These are phyloP conservation scores for Purpureocillium takamizusanense DNA, from an alignment of 2,329 filamentous ascomycete genomes.

Conservation along the genomic window DNA sequence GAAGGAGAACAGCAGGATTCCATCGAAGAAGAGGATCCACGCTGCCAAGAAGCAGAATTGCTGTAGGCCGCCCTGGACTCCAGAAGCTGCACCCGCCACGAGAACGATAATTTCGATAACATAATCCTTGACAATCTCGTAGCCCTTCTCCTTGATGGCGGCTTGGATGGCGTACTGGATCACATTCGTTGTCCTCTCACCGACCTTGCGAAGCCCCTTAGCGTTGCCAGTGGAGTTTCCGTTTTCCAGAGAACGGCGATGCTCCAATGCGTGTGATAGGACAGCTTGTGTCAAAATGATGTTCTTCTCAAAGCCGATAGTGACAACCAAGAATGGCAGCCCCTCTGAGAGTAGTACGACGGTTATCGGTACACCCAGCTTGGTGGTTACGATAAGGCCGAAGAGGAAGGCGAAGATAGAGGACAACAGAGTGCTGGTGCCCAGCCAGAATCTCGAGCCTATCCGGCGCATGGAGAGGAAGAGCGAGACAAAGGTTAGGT, in stretches of 20 bases:
- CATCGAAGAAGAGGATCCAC: constrained; percentile 96
- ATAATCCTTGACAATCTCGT: constrained; percentile 90
- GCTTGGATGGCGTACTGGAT: constrained; percentile 87
- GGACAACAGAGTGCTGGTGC: constrained; percentile 80
- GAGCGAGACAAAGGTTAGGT: constrained; percentile 95
- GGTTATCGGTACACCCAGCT: constrained; percentile 87
- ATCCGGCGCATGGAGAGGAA: constrained; percentile 95
- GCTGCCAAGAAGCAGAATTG: constrained; percentile 98
- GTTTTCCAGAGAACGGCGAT: constrained; percentile 45
- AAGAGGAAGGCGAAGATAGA: constrained; percentile 94
- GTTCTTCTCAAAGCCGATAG: constrained; percentile 97
- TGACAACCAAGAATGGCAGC: constrained; percentile 94
- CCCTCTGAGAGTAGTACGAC: constrained; percentile 92
- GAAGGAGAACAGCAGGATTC: constrained; percentile 89
- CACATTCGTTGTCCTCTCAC: constrained; percentile 56
- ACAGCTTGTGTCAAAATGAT: constrained; percentile 93
- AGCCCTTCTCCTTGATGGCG: constrained; percentile 87
- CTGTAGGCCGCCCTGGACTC: constrained; percentile 89
- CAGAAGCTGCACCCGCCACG: constrained; percentile 77
- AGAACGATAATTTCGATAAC: constrained; percentile 85
- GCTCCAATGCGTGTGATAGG: constrained; percentile 75
- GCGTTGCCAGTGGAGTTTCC: too few relatives aligned
- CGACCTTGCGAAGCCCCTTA: too few relatives aligned
- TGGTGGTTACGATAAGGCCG: constrained; percentile 82
- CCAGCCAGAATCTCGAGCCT: constrained; percentile 97